Percentiles rank a stretch among this genome's conserved stretches.
These are phyloP conservation scores for Syzygium oleosum DNA, from an alignment of 345 rosid species.

Conservation along the genomic window DNA sequence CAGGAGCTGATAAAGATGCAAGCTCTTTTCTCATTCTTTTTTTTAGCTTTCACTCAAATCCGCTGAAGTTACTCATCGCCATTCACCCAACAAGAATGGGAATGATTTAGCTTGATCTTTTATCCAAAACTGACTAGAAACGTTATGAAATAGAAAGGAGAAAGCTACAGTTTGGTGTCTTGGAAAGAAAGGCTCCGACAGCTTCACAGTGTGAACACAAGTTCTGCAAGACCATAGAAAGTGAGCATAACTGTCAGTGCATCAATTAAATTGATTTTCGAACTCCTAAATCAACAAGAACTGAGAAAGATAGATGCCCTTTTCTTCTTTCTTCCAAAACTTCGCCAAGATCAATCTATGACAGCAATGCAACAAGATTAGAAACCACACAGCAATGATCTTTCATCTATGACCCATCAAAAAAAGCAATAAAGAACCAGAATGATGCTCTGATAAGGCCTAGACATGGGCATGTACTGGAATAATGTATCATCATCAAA, in stretches of 20 bases:
- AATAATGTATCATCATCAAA: neutral
- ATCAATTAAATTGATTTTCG: neutral
- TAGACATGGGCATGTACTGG: neutral
- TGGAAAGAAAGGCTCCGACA: neutral
- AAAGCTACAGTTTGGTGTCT: neutral
- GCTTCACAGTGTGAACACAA: neutral
- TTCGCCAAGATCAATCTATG: neutral
- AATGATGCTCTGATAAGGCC: neutral
- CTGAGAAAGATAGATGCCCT: neutral
- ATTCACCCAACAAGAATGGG: neutral
- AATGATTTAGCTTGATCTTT: neutral
- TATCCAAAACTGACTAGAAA: neutral
- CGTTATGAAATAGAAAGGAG: neutral
- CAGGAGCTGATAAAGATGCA: neutral
- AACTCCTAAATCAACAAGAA: neutral
- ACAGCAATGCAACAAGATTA: neutral
- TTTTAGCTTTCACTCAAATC: neutral
- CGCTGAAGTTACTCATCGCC: neutral
- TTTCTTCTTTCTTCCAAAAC: neutral
- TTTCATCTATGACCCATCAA: neutral
- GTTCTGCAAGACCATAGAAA: neutral
- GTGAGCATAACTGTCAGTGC: neutral
- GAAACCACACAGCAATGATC: neutral
- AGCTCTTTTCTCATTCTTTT: neutral
- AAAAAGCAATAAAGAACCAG: neutral